A percentile compares a stretch with the other conserved stretches of the same genome.
phyloP scores from a whole-genome alignment of 1,139 yeast species.

The Taphrina wiesneri region DNA sequence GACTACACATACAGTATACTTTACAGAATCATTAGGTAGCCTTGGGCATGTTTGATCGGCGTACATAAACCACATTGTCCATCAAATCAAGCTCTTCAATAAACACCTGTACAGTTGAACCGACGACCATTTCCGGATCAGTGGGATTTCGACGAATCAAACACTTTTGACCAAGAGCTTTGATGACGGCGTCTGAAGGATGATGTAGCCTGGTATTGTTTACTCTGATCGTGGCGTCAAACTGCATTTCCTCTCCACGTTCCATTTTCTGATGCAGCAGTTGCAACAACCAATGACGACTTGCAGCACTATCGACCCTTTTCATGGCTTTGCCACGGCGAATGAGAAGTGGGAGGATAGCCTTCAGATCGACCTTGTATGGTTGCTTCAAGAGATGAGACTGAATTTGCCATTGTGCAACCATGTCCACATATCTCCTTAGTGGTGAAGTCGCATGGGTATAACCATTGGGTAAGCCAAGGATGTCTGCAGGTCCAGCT shows the following conservation, averaged over 20 bases:
- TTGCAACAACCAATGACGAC: conserved; percentile 13
- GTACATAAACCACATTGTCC: conserved; percentile 15
- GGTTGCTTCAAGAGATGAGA: conserved; percentile 44
- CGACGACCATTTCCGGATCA: conserved; percentile 5
- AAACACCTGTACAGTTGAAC: neutral
- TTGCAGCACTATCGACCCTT: neutral
- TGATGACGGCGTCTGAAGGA: conserved; percentile 12
- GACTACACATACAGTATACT: neutral
- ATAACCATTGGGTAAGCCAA: conserved; percentile 49
- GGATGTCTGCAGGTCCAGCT: conserved; percentile 38
- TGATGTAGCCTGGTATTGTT: conserved; percentile 1
- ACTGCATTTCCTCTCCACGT: neutral
- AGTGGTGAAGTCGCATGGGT: conserved; percentile 86
- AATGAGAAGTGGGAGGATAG: neutral
- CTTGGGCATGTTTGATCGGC: neutral
- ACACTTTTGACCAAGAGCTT: neutral
- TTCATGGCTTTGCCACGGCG: conserved; percentile 15
- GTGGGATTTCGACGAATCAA: conserved; percentile 1
- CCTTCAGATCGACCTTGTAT: conserved; percentile 11
- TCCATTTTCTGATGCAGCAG: conserved; percentile 5
- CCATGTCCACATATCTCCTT: conserved; percentile 77
- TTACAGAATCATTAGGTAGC: neutral
- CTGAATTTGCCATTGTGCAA: conserved; percentile 74
- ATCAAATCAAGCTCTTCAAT: conserved; percentile 16
- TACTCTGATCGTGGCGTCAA: neutral